phyloP scores from a whole-genome alignment of 2,329 filamentous ascomycete species.

The Thelonectria rubi region DNA sequence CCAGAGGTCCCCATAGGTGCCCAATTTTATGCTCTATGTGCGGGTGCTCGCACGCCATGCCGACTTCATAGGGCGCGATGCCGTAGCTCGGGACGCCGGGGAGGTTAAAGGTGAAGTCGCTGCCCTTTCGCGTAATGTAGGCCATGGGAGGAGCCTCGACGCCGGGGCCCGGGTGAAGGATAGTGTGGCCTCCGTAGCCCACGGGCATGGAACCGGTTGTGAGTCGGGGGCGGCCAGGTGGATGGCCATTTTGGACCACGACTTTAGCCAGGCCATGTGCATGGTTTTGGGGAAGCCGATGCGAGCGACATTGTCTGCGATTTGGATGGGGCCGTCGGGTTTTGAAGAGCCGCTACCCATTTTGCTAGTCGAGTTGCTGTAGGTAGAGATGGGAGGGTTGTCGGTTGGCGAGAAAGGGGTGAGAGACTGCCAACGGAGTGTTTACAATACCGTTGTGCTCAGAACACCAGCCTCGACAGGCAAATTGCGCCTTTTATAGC shows the following conservation, averaged over 20 bases:
- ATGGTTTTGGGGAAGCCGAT: constrained; percentile 30
- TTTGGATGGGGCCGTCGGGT: constrained; percentile 2
- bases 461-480: no score
- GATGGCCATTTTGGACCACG: constrained; percentile 20
- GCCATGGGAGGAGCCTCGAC: constrained; percentile 19
- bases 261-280: constrained; percentile 29
- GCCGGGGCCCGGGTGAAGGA: constrained; percentile 17
- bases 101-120: constrained; percentile 23
- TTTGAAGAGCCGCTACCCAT: constrained; percentile 1
- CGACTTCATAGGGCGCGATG: constrained; percentile 13
- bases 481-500: no score
- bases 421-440: no score
- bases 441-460: no score
- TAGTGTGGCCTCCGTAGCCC: constrained; percentile 12
- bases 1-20: no score
- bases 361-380: background rate
- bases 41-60: constrained; percentile 10
- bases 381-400: no score
- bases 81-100: constrained; percentile 18
- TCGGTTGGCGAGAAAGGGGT: no score
- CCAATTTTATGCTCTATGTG: no score
- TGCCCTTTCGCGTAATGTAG: background rate
- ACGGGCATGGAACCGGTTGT: constrained; percentile 19
- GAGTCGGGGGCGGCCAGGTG: constrained; percentile 17
- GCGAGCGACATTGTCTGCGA: constrained; percentile 24